Conservation (phyloP, 2,329 filamentous ascomycete species). For the Scytalidium lignicola region DNA sequence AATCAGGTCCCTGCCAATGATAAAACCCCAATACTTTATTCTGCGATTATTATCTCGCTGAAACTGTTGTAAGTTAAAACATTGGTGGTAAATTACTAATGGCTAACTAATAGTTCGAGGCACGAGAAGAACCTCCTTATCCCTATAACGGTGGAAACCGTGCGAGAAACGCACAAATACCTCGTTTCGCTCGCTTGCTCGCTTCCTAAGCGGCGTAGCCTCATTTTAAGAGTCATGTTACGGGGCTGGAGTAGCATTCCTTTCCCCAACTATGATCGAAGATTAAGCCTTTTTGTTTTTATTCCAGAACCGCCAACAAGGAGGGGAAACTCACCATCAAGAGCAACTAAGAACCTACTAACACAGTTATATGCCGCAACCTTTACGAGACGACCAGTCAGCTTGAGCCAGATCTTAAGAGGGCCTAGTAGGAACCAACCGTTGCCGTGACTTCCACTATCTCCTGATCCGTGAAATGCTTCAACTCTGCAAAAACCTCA, state of each 20-base stretch:
- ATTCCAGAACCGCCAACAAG: neutral
- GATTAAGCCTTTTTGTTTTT: conserved; percentile 3
- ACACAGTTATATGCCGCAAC: conserved; percentile 82
- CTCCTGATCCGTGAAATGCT: conserved; percentile 61
- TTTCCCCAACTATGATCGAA: conserved; percentile 22
- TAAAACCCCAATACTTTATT: neutral
- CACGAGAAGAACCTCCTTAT: too few species aligned
- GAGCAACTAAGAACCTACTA: conserved; percentile 73
- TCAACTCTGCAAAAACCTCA: conserved; percentile 60
- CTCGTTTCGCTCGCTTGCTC: neutral
- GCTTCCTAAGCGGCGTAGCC: neutral
- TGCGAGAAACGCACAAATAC: neutral
- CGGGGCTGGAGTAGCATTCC: conserved; percentile 18
- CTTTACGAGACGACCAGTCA: conserved; percentile 9
- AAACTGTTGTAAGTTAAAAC: neutral
- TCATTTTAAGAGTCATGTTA: neutral
- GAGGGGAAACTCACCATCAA: conserved; percentile 56
- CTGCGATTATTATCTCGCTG: neutral
- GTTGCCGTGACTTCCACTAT: conserved; percentile 79
- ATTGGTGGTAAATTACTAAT: neutral
- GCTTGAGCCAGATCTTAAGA: neutral
- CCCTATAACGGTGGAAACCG: too few species aligned
- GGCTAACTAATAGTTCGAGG: neutral
- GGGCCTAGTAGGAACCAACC: conserved; percentile 15
- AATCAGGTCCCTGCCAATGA: neutral